Base-by-base conservation (phyloP, 495 filamentous ascomycete species). In the Penicillium manginii region DNA sequence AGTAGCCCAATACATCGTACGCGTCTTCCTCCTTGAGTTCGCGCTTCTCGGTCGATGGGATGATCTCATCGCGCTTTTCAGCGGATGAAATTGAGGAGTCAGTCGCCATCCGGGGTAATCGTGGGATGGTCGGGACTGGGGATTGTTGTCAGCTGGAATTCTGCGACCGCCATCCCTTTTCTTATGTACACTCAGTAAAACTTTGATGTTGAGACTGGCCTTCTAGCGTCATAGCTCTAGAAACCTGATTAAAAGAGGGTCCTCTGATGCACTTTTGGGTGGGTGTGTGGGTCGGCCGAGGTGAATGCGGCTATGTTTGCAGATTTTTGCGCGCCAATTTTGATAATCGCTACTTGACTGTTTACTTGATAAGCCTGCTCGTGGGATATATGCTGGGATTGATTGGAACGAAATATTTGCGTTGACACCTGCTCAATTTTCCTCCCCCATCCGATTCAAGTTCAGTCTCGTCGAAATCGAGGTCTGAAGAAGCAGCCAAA, bases 21-120 rank as follows among this genome's bases (percentile, higher is more conserved):
- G 81, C 84, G 53, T 88, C 85, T 8, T 84, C 69, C 58, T 89
- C 86, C 47, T 76, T 84, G 14, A 91, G 67, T 62, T 89, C 87
- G 40, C 84, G 77, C 63, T 82, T 85, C 53, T 75, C 78, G 45
- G 80, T 65, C 6, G 67, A 39, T 50, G 52, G 50, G 54, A 57
- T 50, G 26, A 29, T 5, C 6, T 29, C 26, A 29, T 29, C 26
- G 26, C 8, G 45, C 48, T 50, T 50, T 35, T 50, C 48, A 18
- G 48, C 26, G 48, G 48, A 50, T 11, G 48, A 50, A 33, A 14
- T 47, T 47, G 45, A 47, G 19, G 40, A 43, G 7, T 43, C 40
- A 4, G 40, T n/a, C 19, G 45, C 19, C 45, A 47, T 47, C 45
- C 45, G 45, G 45, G 45, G 45, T 23, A 45, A n/a, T 47, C 19